phyloP scores from a whole-genome alignment of 1,139 yeast species.

The Debaryomyces subglobosus region DNA sequence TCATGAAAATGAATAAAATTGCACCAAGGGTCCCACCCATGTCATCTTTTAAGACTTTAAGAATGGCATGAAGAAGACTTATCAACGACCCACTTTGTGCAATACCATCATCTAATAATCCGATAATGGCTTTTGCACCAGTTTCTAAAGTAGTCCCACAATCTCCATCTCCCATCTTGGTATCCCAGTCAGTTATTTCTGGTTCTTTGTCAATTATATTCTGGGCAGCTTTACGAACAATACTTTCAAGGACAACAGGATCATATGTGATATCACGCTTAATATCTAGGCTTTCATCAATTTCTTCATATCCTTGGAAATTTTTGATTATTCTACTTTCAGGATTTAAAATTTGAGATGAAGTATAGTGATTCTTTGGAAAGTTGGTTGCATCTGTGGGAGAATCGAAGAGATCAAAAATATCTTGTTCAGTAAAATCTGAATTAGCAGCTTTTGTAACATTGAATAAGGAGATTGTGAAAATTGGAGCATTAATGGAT shows the following conservation, averaged over 20 bases:
- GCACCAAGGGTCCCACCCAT: conserved; percentile 64
- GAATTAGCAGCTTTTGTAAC: conserved; percentile 40
- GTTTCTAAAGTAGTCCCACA: conserved; percentile 77
- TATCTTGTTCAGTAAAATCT: conserved; percentile 14
- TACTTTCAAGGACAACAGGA: conserved; percentile 28
- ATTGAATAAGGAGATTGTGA: conserved; percentile 67
- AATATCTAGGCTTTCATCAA: conserved; percentile 23
- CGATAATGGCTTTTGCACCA: conserved; percentile 44
- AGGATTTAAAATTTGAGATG: background rate
- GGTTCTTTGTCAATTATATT: conserved; percentile 60
- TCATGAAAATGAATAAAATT: conserved; percentile 47
- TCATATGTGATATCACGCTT: conserved; percentile 33
- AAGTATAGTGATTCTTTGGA: conserved; percentile 24
- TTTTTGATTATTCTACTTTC: conserved; percentile 37
- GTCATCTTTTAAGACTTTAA: conserved; percentile 44
- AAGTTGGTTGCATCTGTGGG: conserved; percentile 72
- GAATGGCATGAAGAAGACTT: conserved; percentile 38
- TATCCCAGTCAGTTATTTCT: conserved; percentile 71
- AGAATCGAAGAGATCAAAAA: conserved; percentile 54
- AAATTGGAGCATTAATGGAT: conserved; percentile 76
- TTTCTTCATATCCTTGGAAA: conserved; percentile 33
- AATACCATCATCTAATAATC: conserved; percentile 29
- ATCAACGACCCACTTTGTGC: conserved; percentile 21
- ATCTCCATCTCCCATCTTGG: conserved; percentile 87
- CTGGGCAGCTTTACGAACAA: conserved; percentile 42